Base-by-base conservation (phyloP, 257 asterid species). In the Henckelia pumila region DNA sequence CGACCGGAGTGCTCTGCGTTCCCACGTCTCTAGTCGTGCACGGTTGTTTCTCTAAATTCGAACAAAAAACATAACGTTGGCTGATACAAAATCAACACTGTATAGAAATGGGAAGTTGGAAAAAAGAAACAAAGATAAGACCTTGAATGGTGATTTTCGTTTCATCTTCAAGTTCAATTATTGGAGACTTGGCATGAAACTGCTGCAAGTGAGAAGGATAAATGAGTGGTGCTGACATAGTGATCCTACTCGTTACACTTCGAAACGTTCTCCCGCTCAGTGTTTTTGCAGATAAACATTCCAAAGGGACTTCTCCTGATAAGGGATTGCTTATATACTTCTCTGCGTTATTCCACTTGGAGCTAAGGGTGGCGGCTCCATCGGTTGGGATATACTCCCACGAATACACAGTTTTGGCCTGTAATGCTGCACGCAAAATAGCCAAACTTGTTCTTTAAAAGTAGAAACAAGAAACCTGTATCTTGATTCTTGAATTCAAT, bases 321-420 rank as follows among this genome's bases (percentile, higher is more conserved):
- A 82, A 21, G 5, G 98, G 98, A 64, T 92, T 92, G 73, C 91
- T 86, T 69, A 92, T 92, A 70, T 89, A 92, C 72, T 88, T 92
- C 69, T 92, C 98, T 4, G 98, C 98, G 7, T 92, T 94, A 63
- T 83, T 80, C 98, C 98, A 89, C 49, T 92, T 92, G 11, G 98
- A 88, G 60, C 88, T 83, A 20, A 92, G 84, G 30, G 83, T 81
- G 14, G 80, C 67, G 6, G 85, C 56, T 19, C 80, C 94, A 25
- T 88, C 95, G 1, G 89, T 82, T 21, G 89, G 77, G 63, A 77
- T 59, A 73, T 77, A 63, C 65, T 92, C 95, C 98, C 98, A 92
- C 32, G 86, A 73, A 16, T 87, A 80, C 57, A 81, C 74, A 14
- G 92, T 83, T 68, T 77, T 92, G 7, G 92, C 94, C 78, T 89